Conservation (phyloP, 352 stramenopile genomes). For the Phytopythium sindhum region DNA sequence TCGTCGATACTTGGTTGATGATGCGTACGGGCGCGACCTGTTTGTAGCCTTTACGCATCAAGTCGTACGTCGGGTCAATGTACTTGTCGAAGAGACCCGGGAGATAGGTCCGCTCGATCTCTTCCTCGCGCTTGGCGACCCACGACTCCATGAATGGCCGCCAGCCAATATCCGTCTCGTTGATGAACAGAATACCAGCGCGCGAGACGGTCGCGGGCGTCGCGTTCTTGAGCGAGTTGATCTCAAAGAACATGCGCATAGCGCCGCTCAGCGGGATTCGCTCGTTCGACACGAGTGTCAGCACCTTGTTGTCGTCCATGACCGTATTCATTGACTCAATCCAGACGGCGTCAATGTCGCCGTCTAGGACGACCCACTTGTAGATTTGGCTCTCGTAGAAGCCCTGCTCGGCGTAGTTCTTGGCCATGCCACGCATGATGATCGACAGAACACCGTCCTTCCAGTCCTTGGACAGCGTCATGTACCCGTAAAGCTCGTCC, state of each 20-base stretch:
- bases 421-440: slow-evolving; percentile 90
- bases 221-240: slow-evolving; percentile 88
- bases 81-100: slow-evolving; percentile 96
- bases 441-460: slow-evolving; percentile 88
- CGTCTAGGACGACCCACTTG: slow-evolving; percentile 88
- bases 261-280: slow-evolving; percentile 76
- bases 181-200: slow-evolving; percentile 88
- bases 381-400: slow-evolving; percentile 95
- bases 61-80: slow-evolving; percentile 91
- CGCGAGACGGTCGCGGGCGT: slow-evolving; percentile 84
- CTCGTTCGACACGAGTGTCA: slow-evolving; percentile 91
- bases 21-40: slow-evolving; percentile 92
- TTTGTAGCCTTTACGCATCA: slow-evolving; percentile 95
- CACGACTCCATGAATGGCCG: slow-evolving; percentile 96
- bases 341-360: slow-evolving; percentile 88
- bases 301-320: slow-evolving; percentile 97
- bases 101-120: slow-evolving; percentile 91
- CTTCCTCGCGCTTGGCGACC: slow-evolving; percentile 89
- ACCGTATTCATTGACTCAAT: slow-evolving; percentile 96
- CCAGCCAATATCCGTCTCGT: slow-evolving; percentile 92
- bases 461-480: slow-evolving; percentile 89
- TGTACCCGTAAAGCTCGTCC: slow-evolving; percentile 93
- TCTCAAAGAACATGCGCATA: slow-evolving; percentile 91
- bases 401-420: slow-evolving; percentile 86
- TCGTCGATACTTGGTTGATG: slow-evolving; percentile 95